Evolutionary conservation across 345 rosid species (phyloP).

Genomic region (Fremontodendron californicum): DNA sequence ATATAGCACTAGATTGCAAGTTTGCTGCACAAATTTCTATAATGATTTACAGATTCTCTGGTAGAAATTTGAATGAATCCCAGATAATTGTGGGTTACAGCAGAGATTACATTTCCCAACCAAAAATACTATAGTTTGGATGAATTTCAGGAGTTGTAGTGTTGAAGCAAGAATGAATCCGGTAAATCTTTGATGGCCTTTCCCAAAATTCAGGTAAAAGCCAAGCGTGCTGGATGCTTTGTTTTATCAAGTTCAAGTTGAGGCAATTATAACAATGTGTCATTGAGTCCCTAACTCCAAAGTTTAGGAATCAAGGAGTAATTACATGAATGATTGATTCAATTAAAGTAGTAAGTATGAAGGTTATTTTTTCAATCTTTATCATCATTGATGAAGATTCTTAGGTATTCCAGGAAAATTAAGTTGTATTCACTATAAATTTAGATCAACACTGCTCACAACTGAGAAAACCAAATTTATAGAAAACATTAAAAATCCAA

Average conservation of each 20-base stretch:
- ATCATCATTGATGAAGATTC: neutral
- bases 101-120: neutral
- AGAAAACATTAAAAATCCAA: neutral
- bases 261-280: too few species aligned
- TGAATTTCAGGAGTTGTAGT: neutral
- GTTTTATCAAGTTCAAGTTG: too few species aligned
- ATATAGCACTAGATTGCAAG: constrained; percentile 10
- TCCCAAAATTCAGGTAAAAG: too few species aligned
- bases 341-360: neutral
- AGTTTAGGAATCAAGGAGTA: too few species aligned
- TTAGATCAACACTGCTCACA: neutral
- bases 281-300: too few species aligned
- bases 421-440: neutral
- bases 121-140: neutral
- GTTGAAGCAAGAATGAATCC: neutral
- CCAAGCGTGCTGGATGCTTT: too few species aligned
- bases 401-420: neutral
- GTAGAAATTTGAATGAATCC: neutral
- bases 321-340: neutral
- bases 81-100: neutral
- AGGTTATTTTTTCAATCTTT: neutral
- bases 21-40: constrained; percentile 1
- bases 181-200: neutral
- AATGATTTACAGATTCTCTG: neutral
- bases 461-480: neutral